A percentile compares a stretch with the other conserved stretches of the same genome.
phyloP scores from a whole-genome alignment of 2,329 filamentous ascomycete genomes.

The Colletotrichum sidae region DNA sequence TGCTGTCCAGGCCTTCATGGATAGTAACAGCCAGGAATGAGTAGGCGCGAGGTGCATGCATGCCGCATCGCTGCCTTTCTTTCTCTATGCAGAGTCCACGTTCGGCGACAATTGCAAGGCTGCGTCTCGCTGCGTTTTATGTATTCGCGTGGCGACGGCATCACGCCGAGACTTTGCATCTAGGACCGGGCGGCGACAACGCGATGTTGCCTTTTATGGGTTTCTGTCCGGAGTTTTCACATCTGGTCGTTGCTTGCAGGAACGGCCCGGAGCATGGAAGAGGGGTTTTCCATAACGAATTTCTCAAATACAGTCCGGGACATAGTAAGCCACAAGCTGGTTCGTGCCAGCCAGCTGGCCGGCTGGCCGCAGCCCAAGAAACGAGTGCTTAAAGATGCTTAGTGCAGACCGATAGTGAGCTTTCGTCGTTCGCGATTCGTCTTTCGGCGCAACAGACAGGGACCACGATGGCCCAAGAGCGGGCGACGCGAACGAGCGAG shows the following conservation, averaged over 20 bases:
- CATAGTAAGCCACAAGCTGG: constrained; percentile 23
- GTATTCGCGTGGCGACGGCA: constrained; percentile 8
- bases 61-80: constrained; percentile 22
- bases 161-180: constrained; percentile 23
- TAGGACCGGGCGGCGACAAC: constrained; percentile 4
- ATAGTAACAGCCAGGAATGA: constrained; percentile 23
- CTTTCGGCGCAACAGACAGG: no score
- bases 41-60: constrained; percentile 27
- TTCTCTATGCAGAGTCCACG: constrained; percentile 6
- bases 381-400: no score
- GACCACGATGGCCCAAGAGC: constrained; percentile 17
- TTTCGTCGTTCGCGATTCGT: no score
- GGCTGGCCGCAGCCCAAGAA: no score
- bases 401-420: no score
- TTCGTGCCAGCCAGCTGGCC: constrained; percentile 26
- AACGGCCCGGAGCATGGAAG: constrained; percentile 24
- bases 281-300: constrained; percentile 25
- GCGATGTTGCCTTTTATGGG: constrained; percentile 17
- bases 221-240: constrained; percentile 13
- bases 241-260: constrained; percentile 20
- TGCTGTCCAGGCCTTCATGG: constrained; percentile 15
- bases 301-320: constrained; percentile 27
- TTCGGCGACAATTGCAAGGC: constrained; percentile 6
- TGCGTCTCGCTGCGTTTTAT: constrained; percentile 14
- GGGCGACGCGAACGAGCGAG: constrained; percentile 25